Evolutionary conservation across 2,329 filamentous ascomycete genomes (phyloP), one percentile per base, ranked within the genome.

Genomic region (Elsinoe necatrix): DNA sequence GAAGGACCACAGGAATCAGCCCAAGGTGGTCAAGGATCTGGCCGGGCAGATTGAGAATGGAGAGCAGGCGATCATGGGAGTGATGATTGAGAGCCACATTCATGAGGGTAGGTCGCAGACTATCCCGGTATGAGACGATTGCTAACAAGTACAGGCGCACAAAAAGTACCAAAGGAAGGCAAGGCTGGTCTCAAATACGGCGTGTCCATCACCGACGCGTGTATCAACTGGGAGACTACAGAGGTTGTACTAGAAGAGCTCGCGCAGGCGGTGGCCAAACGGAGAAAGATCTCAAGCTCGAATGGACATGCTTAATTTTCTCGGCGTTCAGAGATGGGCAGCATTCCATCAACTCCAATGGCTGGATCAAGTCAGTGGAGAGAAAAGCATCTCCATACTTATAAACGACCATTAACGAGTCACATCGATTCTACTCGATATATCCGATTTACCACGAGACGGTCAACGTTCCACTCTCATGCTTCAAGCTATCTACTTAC

Each of bases 51-150:
- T 98, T 59, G 79, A 85, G 56, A 82, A 80, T 58, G 93, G 93
- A 34, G 92, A 97, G 75, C 80, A 80, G 2, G 86, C 78, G 50
- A 93, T 98, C 67, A 92, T 96, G 83, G 93, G 93, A 66, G 89
- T 97, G 59, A 98, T 98, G 93, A 95, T 98, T 67, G 93, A 98
- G 78, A 95, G 88, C 72, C 88, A 97, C 72, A 95, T 97, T 74
- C 86, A 92, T 66, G 92, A 96, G 75, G 91, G 87, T 86, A 71
- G 66, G 78, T 68, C n/a, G 9, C 41, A 56, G 12, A 12, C 35
- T 39, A 47, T 31, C 54, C 35, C 11, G 47, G 47, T 39, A n/a
- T 3, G 11, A 29, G 34, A 25, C 14, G 45, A 59, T 12, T 16
- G 51, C 11, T 55, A 21, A 52, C 52, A n/a, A 55, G 59, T 57